phyloP scores from a whole-genome alignment of 441 rosid genomes.

The Croton laevigatus region DNA sequence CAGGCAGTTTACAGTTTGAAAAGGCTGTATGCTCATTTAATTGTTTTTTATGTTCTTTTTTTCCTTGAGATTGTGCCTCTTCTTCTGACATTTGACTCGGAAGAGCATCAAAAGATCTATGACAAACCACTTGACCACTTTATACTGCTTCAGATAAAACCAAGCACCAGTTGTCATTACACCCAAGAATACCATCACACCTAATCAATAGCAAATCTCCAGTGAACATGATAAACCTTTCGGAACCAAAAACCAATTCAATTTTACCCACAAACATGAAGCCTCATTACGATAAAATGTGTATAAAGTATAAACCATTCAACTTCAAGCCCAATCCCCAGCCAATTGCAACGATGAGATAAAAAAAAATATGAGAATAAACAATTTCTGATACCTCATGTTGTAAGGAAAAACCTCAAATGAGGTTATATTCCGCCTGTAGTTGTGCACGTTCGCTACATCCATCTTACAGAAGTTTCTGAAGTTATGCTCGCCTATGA shows the following conservation, averaged over 20 bases:
- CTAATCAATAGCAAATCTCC: not conserved
- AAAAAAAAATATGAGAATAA: not conserved
- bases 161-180: not conserved
- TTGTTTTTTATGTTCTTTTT: not conserved
- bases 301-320: not conserved
- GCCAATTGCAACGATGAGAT: not conserved
- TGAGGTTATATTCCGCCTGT: constrained; percentile 54
- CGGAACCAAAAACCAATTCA: not conserved
- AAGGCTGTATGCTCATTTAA: not conserved
- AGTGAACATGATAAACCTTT: not conserved
- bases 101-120: not conserved
- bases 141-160: not conserved
- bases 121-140: not conserved
- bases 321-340: not conserved
- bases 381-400: constrained; percentile 46
- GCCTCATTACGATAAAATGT: not conserved
- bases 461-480: constrained; percentile 97
- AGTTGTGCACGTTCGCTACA: constrained; percentile 79
- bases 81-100: not conserved
- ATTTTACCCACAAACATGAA: not conserved
- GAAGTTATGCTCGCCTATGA: constrained; percentile 88
- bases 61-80: not conserved
- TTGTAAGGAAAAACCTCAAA: constrained; percentile 60
- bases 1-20: not conserved
- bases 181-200: not conserved